A percentile compares a stretch with the other conserved stretches of the same genome.
phyloP scores from a whole-genome alignment of 768 basidiomycete genomes.

The Kwoniella botswanensis region DNA sequence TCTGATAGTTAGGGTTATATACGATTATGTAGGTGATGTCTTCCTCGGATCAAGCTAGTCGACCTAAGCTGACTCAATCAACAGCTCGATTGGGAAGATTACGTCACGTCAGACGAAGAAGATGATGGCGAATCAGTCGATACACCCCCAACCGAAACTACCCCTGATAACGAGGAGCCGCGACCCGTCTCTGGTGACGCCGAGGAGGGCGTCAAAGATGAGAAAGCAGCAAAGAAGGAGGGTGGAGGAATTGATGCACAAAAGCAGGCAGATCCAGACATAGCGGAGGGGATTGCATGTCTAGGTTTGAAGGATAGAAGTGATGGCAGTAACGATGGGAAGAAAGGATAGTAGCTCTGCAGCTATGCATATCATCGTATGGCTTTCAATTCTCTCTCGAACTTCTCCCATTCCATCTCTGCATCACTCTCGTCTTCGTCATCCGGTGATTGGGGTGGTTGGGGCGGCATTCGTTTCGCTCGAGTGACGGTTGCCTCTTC shows the following conservation, averaged over 20 bases:
- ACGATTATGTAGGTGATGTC: conserved; percentile 77
- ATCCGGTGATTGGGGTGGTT: not conserved
- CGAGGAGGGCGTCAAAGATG: conserved; percentile 6
- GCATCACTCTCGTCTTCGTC: not conserved
- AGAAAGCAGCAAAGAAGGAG: not conserved
- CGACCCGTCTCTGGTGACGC: conserved; percentile 49
- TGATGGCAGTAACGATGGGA: not conserved
- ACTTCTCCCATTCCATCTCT: conserved; percentile 19
- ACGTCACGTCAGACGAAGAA: conserved; percentile 43
- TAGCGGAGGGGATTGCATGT: not conserved
- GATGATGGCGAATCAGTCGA: conserved; percentile 52
- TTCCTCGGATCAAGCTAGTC: not conserved
- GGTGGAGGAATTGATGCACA: not conserved
- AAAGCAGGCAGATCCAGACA: conserved; percentile 7
- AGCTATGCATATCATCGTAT: conserved; percentile 16
- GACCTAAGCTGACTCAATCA: conserved; percentile 12
- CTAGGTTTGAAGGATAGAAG: not conserved
- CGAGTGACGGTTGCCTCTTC: not conserved
- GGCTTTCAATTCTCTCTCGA: conserved; percentile 26
- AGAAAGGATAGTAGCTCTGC: not conserved
- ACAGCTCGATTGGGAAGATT: conserved; percentile 46
- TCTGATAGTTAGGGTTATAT: conserved; percentile 87
- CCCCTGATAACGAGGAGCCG: conserved; percentile 73
- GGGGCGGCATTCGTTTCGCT: not conserved
- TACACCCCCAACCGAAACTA: conserved; percentile 70